Evolutionary conservation across 371 early-diverging fungal genomes (phyloP), one percentile per base, ranked within the genome.

Genomic region (Zychaea mexicana): DNA sequence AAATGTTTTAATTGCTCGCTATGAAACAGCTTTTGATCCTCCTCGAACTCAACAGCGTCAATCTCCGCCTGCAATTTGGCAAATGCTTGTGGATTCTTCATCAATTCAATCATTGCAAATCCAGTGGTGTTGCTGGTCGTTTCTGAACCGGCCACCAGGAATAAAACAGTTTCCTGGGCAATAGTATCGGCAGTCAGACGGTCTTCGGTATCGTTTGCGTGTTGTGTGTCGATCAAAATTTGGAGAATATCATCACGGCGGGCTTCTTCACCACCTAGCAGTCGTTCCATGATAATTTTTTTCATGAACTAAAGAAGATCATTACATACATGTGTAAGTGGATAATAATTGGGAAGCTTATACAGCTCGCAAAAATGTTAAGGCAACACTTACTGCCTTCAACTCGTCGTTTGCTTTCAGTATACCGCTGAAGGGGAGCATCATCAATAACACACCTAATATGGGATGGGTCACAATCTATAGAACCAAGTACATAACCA

Each of bases 71-170:
- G 62, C 3, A 81, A 62, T 32, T 68, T 70, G 12, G 60, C 61
- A n/a, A 74, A 52, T 3, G 36, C 61, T 9, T 57, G 57, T 5
- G 81, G 77, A n/a, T 73, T 32, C 15, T 64, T 60, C 4, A 77
- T 46, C 5, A 80, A 47, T 24, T 73, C 70, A 5, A 73, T 55
- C 9, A 80, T 21, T 2, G 65, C 59, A 61, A 77, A 81, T 19
- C 76, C 76, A 1, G 70, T 64, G 0, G 76, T 73, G 39, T 76
- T 77, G 42, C 71, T 68, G 2, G 74, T 70, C 0, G 81, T 80
- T 36, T 80, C 81, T 3, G 73, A 71, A 31, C 81, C 81, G 22
- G 81, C 81, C 30, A 79, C 59, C 36, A 79, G 60, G 56, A 76
- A 76, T 6, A 79, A 58, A 1, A 68, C 66, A 4, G 72, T 72